phyloP scores from a whole-genome alignment of 306 rosid species.

The Citrullus mucosospermus region DNA sequence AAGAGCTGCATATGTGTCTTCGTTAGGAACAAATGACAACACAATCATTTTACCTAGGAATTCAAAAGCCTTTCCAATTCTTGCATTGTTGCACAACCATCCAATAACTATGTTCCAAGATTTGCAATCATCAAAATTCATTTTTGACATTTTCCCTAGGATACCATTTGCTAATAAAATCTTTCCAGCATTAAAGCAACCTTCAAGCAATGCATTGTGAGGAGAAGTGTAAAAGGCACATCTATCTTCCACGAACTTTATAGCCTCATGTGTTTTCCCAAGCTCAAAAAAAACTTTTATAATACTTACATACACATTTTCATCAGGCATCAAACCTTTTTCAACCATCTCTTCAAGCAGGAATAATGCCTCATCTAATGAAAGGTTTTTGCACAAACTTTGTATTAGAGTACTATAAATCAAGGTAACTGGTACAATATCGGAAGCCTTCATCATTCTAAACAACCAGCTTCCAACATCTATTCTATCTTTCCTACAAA shows the following conservation, averaged over 20 bases:
- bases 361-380: slow-evolving; percentile 31
- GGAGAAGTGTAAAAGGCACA: slow-evolving; percentile 42
- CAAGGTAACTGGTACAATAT: slow-evolving; percentile 29
- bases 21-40: slow-evolving; percentile 31
- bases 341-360: slow-evolving; percentile 44
- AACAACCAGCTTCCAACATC: slow-evolving; percentile 46
- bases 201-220: slow-evolving; percentile 61
- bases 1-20: slow-evolving; percentile 55
- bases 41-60: slow-evolving; percentile 64
- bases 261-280: slow-evolving; percentile 60
- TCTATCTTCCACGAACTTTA: slow-evolving; percentile 45
- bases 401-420: slow-evolving; percentile 34
- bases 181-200: slow-evolving; percentile 52
- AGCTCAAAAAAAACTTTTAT: slow-evolving; percentile 39
- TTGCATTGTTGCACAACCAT: slow-evolving; percentile 49
- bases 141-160: slow-evolving; percentile 44
- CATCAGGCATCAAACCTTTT: slow-evolving; percentile 21
- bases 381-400: slow-evolving; percentile 51
- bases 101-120: slow-evolving; percentile 72
- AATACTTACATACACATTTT: slow-evolving; percentile 23
- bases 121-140: slow-evolving; percentile 35
- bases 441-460: slow-evolving; percentile 53
- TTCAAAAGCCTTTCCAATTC: slow-evolving; percentile 33
- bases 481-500: slow-evolving; percentile 48
- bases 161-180: slow-evolving; percentile 28